A percentile compares a stretch with the other conserved stretches of the same genome.
These are phyloP conservation scores for Cyclocybe cylindracea DNA, from an alignment of 768 basidiomycete species.

Conservation along the genomic window DNA sequence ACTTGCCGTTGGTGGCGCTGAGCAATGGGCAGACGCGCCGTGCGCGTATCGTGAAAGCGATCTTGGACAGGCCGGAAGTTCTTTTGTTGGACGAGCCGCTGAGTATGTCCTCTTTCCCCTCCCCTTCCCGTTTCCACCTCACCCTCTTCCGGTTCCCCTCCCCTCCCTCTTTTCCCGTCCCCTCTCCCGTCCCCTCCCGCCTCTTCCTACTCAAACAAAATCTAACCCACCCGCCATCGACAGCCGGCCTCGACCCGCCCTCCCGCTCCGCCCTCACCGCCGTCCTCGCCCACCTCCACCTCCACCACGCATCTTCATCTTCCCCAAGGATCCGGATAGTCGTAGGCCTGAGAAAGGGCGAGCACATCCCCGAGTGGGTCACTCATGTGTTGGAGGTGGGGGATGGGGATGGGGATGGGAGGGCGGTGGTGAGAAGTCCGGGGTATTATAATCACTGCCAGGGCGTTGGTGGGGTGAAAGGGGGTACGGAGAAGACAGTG, in stretches of 20 bases:
- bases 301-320: no score
- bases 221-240: background rate
- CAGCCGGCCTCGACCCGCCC: conserved; percentile 76
- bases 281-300: conserved; percentile 59
- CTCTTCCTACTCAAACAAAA: background rate
- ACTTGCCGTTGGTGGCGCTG: conserved; percentile 81
- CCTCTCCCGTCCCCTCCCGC: no score
- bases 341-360: conserved; percentile 34
- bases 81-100: conserved; percentile 91
- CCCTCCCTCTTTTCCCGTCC: no score
- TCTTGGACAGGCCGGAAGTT: conserved; percentile 70
- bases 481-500: no score
- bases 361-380: conserved; percentile 24
- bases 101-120: conserved; percentile 47
- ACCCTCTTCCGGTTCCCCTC: no score
- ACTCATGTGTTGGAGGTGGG: conserved; percentile 24
- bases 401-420: conserved; percentile 11
- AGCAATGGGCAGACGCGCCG: conserved; percentile 92
- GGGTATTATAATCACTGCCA: background rate
- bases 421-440: background rate
- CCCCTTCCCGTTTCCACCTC: background rate
- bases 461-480: conserved; percentile 8
- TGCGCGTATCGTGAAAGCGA: conserved; percentile 78
- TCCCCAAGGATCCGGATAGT: conserved; percentile 54
- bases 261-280: conserved; percentile 57